phyloP scores from a whole-genome alignment of 2,329 filamentous ascomycete genomes.

The Achaetomium macrosporum region DNA sequence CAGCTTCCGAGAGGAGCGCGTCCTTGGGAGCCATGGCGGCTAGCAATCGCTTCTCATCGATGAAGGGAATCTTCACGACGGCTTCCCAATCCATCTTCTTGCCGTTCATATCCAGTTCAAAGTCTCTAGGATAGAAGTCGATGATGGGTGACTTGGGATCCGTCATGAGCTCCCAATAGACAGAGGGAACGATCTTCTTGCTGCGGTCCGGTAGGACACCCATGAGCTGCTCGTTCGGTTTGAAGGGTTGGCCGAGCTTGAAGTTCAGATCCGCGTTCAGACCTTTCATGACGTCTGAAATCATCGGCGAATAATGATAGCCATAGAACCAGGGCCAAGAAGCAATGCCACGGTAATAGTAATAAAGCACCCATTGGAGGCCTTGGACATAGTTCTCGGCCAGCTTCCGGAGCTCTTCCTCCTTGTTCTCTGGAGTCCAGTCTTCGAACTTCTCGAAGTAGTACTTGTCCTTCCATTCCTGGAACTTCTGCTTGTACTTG shows the following conservation, averaged over 20 bases:
- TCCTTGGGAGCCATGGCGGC: slow-evolving; percentile 83
- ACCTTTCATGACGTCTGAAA: slow-evolving; percentile 81
- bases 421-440: slow-evolving; percentile 76
- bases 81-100: slow-evolving; percentile 99
- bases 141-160: slow-evolving; percentile 85
- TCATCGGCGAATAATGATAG: slow-evolving; percentile 97
- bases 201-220: slow-evolving; percentile 94
- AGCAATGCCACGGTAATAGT: slow-evolving; percentile 95
- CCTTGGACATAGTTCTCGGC: slow-evolving; percentile 97
- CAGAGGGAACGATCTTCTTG: slow-evolving; percentile 85
- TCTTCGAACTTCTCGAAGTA: slow-evolving; percentile 82
- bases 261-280: slow-evolving; percentile 85
- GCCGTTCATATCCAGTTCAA: slow-evolving; percentile 97
- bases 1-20: slow-evolving; percentile 65
- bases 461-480: slow-evolving; percentile 90
- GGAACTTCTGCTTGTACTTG: slow-evolving; percentile 86
- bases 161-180: slow-evolving; percentile 92
- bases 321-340: slow-evolving; percentile 98
- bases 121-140: slow-evolving; percentile 96
- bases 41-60: slow-evolving; percentile 82
- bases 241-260: slow-evolving; percentile 89
- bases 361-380: slow-evolving; percentile 94
- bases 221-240: slow-evolving; percentile 95
- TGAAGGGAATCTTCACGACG: slow-evolving; percentile 98
- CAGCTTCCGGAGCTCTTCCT: slow-evolving; percentile 67